Percentiles rank a stretch among this genome's conserved stretches.
Evolutionary conservation across 352 stramenopile species (phyloP).

Genomic region (Phytophthora ohioensis): DNA sequence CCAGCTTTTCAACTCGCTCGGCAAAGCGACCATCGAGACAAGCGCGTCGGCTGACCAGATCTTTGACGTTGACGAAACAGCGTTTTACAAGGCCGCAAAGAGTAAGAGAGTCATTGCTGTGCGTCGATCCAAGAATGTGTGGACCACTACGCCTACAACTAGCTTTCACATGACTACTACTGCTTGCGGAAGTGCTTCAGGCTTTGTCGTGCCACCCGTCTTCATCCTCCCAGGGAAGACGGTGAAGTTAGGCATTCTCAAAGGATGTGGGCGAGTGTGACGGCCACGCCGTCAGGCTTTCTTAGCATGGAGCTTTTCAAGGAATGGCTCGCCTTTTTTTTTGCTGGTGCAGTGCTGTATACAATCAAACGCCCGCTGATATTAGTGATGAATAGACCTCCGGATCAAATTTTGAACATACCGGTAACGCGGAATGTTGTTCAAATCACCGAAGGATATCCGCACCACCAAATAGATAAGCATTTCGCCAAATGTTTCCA

Average conservation of each 20-base stretch:
- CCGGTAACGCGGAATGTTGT: too few relatives aligned
- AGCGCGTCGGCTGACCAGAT: background rate
- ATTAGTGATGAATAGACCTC: background rate
- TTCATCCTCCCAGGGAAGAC: conserved; percentile 3
- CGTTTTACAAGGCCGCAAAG: conserved; percentile 1
- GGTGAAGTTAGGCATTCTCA: background rate
- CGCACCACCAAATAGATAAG: too few relatives aligned
- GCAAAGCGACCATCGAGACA: background rate
- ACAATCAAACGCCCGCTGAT: background rate
- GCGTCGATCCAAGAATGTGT: background rate
- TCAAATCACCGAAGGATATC: too few relatives aligned
- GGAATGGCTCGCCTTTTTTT: background rate
- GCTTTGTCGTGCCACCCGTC: background rate
- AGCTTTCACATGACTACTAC: conserved; percentile 5
- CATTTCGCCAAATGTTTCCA: too few relatives aligned
- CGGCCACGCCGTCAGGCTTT: background rate
- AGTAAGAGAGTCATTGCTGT: background rate
- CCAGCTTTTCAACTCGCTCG: conserved; percentile 3
- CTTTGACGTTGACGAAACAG: conserved; percentile 1
- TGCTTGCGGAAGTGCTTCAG: background rate
- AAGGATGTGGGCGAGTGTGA: background rate
- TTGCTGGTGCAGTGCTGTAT: background rate
- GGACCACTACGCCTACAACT: background rate
- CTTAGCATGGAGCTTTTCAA: background rate
- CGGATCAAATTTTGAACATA: too few relatives aligned